Evolutionary conservation across 1,284 basidiomycete species (phyloP).

Genomic region (Pseudozyma pruni): DNA sequence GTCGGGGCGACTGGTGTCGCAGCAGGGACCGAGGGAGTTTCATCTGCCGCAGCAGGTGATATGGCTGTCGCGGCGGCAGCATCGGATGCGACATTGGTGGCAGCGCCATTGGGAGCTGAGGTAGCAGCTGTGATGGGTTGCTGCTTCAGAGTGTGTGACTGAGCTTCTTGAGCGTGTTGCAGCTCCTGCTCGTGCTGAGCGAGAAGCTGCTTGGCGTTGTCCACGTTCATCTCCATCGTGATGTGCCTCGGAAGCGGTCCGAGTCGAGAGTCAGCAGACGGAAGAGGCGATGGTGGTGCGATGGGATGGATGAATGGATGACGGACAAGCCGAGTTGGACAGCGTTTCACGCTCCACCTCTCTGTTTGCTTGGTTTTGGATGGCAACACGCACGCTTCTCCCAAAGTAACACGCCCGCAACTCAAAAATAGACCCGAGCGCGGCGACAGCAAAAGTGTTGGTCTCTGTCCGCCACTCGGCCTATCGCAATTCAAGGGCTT

Average conservation of each 20-base stretch:
- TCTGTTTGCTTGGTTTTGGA: not conserved
- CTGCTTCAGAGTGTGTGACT: slow-evolving; percentile 9
- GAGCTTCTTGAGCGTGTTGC: slow-evolving; percentile 18
- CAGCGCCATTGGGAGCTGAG: slow-evolving; percentile 8
- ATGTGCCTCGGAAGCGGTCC: slow-evolving; percentile 1
- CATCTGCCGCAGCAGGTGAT: slow-evolving; percentile 1
- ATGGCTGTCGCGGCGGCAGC: not conserved
- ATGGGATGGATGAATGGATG: not conserved
- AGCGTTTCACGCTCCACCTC: not conserved
- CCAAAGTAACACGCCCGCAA: not conserved
- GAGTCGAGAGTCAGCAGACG: not conserved
- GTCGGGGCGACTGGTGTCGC: not conserved
- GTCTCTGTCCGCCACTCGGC: not conserved
- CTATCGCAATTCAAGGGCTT: too few species aligned
- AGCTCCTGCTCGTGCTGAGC: slow-evolving; percentile 37
- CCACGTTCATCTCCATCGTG: slow-evolving; percentile 48
- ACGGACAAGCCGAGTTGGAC: too few species aligned
- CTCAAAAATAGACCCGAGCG: too few species aligned
- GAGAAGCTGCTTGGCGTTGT: slow-evolving; percentile 41
- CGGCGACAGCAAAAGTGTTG: slow-evolving; percentile 1
- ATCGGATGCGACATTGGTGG: slow-evolving; percentile 1
- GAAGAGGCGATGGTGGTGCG: not conserved
- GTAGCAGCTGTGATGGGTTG: slow-evolving; percentile 23
- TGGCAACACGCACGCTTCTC: slow-evolving; percentile 1
- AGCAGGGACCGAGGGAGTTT: not conserved